Evolutionary conservation across 306 rosid genomes (phyloP).

Genomic region (Cucurbita ficifolia): DNA sequence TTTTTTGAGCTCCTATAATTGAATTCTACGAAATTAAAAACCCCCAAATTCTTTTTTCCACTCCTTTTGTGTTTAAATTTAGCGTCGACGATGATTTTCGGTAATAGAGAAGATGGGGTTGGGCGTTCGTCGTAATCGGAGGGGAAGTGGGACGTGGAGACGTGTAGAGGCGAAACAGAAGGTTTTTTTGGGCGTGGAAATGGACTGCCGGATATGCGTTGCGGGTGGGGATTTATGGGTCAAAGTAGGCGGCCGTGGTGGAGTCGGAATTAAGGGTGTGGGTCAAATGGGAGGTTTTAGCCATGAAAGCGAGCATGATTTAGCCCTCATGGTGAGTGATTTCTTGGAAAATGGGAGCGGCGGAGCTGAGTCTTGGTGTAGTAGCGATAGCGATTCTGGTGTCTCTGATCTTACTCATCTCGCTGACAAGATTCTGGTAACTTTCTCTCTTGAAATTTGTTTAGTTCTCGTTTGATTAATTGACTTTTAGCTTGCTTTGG

Average conservation of each 20-base stretch:
- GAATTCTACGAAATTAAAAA: neutral
- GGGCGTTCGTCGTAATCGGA: neutral
- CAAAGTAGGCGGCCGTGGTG: constrained; percentile 16
- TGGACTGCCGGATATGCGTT: constrained; percentile 56
- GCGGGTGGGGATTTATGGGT: constrained; percentile 49
- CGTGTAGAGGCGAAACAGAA: constrained; percentile 8
- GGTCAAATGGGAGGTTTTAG: constrained; percentile 52
- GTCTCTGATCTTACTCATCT: constrained; percentile 64
- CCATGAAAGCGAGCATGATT: constrained; percentile 87
- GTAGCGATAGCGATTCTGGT: constrained; percentile 83
- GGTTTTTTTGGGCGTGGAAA: constrained; percentile 4
- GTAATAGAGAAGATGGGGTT: neutral
- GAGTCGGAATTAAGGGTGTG: constrained; percentile 6
- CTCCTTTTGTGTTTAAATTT: neutral
- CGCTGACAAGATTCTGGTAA: constrained; percentile 63
- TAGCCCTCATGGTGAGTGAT: constrained; percentile 77
- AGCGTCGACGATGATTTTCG: neutral
- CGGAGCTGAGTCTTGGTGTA: constrained; percentile 75
- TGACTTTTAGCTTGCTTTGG: neutral
- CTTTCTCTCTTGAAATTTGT: neutral
- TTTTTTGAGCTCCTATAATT: neutral
- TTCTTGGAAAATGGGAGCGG: constrained; percentile 78
- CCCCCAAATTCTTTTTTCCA: neutral
- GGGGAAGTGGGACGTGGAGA: constrained; percentile 12
- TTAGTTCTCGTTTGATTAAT: neutral